Base-by-base conservation (phyloP, 1,139 yeast species). In the Hyphopichia khmerensis region DNA sequence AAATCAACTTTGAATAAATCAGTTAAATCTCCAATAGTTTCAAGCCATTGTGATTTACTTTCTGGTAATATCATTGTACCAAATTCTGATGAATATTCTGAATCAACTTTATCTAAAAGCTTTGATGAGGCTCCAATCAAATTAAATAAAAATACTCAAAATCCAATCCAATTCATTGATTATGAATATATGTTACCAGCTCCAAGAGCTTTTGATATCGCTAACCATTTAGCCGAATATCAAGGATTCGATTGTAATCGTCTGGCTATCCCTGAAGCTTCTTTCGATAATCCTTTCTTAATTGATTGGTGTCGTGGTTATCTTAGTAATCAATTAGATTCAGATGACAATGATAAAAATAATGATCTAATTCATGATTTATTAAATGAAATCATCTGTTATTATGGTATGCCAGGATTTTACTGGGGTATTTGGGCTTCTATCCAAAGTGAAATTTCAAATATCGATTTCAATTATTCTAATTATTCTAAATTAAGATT, bases 341-440 rank as follows among this genome's bases (percentile, higher is more conserved):
- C 29, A 9, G 48, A 50, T 5, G 39, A 60, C 33, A 70, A 67
- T 1, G 29, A 58, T 9, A 42, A 48, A 3, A 57, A 56, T 18
- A 11, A 32, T 9, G 13, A 8, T 59, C 58, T 38, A 58, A 18
- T 72, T 1, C 51, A 57, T 21, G 46, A 41, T 0, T 53, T 85
- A 33, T 76, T 85, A 30, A 62, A 69, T 17, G 91, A 86, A 59
- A 72, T 86, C 19, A 64, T 69, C 8, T 60, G 72, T 5, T 84
- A 79, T 67, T 86, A 84, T 67, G 95, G 95, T 0, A 66, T 86
- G 64, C 95, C 95, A 0, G 95, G 95, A 1, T 82, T 86, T 52
- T 86, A 84, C 61, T 86, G 95, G 95, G 93, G 93, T 2, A 72
- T 86, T 13, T 87, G 95, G 95, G 82, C 91, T 1, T 83, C 82